Evolutionary conservation across 352 stramenopile species (phyloP), one percentile per base, ranked within the genome.

Genomic region (Phytophthora capsici): DNA sequence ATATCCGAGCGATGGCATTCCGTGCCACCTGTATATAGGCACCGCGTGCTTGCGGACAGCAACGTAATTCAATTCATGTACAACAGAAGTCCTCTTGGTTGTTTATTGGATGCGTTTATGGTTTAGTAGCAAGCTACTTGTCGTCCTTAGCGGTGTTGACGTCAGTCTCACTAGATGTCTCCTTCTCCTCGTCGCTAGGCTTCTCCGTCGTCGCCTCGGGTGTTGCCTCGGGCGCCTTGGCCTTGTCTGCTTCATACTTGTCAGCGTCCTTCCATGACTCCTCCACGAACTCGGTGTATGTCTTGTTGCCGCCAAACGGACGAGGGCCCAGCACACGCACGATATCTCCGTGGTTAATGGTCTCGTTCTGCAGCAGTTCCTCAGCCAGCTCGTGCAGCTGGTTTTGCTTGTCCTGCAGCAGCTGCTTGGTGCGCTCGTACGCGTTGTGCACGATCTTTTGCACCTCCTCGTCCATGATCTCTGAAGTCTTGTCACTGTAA

Each of bases 401-500:
- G 19, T 75, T 70, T 61, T 99, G 97, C 72, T 99, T 98, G 12
- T 98, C 89, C n/a, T 70, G 58, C 30, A 99, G 76, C 30, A 99
- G 85, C 60, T 93, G 66, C 49, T 99, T 86, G n/a, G 97, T 99
- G 60, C 95, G 84, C 45, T 95, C 65, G 82, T 99, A 99, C n/a
- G 97, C 96, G 37, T 91, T 87, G 50, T 98, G 86, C n/a, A 99
- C 96, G 66, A 99, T 99, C 58, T 91, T 93, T 60, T 96, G 88
- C 30, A 98, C 98, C 73, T 99, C 97, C 78, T 99, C 95, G 71
- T 99, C 98, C 87, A 99, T 99, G n/a, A 97, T 74, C 69, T 98
- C 78, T 0, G 97, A 97, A 10, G 98, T 99, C 60, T 94, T 91
- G 69, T 99, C 96, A 57, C 90, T 98, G 85, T 99, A 99, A n/a